Evolutionary conservation across 2,329 filamentous ascomycete species (phyloP).

Genomic region (Diplodia seriata): DNA sequence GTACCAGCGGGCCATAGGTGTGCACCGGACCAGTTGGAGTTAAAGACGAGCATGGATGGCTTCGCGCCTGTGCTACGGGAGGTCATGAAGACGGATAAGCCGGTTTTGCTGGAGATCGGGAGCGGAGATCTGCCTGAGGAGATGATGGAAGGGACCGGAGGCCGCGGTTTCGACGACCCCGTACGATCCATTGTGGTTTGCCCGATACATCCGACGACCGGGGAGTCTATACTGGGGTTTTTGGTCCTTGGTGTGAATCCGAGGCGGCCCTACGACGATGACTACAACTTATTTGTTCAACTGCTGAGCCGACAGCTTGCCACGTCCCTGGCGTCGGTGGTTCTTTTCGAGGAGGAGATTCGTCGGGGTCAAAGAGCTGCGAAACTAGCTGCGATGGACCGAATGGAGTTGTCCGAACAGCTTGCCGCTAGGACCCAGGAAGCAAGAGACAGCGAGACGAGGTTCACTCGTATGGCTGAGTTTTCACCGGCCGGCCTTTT

Average conservation of each 20-base stretch:
- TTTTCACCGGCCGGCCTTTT: slow-evolving; percentile 86
- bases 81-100: slow-evolving; percentile 71
- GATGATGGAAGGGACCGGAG: slow-evolving; percentile 71
- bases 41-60: slow-evolving; percentile 72
- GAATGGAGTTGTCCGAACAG: slow-evolving; percentile 78
- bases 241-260: slow-evolving; percentile 81
- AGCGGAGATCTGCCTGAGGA: slow-evolving; percentile 69
- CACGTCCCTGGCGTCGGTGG: slow-evolving; percentile 80
- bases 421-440: slow-evolving; percentile 68
- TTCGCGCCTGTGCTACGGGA: slow-evolving; percentile 79
- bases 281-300: slow-evolving; percentile 79
- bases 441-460: slow-evolving; percentile 70
- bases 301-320: slow-evolving; percentile 77
- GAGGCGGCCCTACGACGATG: slow-evolving; percentile 77
- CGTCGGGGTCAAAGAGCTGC: slow-evolving; percentile 75
- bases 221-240: slow-evolving; percentile 77
- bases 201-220: slow-evolving; percentile 78
- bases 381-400: slow-evolving; percentile 75
- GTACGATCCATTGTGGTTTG: slow-evolving; percentile 76
- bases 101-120: slow-evolving; percentile 71
- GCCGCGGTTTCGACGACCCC: slow-evolving; percentile 74
- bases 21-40: slow-evolving; percentile 68
- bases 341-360: slow-evolving; percentile 84
- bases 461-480: slow-evolving; percentile 84
- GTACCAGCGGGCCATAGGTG: slow-evolving; percentile 69